Evolutionary conservation across 2,329 filamentous ascomycete genomes (phyloP).

Genomic region (Scedosporium aurantiacum): DNA sequence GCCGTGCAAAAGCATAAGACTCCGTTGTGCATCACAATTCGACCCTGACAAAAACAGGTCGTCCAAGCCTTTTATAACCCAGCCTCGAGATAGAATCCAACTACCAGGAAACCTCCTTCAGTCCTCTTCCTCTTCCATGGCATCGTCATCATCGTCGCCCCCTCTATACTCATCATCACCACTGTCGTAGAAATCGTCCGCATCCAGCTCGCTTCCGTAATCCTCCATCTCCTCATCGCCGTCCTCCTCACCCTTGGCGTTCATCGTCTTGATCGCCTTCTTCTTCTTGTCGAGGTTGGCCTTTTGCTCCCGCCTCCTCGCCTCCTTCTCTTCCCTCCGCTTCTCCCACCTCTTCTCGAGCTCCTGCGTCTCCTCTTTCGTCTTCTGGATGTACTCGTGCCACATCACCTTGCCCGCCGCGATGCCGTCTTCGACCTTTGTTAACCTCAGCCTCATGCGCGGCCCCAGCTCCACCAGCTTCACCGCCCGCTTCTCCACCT

Average conservation of each 20-base stretch:
- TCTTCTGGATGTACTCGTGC: conserved; percentile 91
- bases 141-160: conserved; percentile 6
- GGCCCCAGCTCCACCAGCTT: conserved; percentile 90
- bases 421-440: conserved; percentile 91
- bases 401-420: conserved; percentile 89
- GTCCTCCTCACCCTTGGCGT: conserved; percentile 20
- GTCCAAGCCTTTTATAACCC: background rate
- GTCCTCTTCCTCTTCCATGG: conserved; percentile 7
- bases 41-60: background rate
- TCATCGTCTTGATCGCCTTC: conserved; percentile 26
- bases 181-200: conserved; percentile 28
- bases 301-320: conserved; percentile 68
- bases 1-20: background rate
- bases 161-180: conserved; percentile 6
- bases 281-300: conserved; percentile 86
- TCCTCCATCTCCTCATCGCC: conserved; percentile 27
- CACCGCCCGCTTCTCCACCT: conserved; percentile 74
- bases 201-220: conserved; percentile 26
- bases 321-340: conserved; percentile 69
- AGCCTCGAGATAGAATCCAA: background rate
- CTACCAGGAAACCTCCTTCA: background rate
- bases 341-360: conserved; percentile 77
- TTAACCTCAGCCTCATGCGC: conserved; percentile 75
- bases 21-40: background rate
- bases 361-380: conserved; percentile 61